These are phyloP conservation scores for button mushroom (Agaricus bisporus) DNA, from an alignment of 768 basidiomycete species.

Conservation along the genomic window DNA sequence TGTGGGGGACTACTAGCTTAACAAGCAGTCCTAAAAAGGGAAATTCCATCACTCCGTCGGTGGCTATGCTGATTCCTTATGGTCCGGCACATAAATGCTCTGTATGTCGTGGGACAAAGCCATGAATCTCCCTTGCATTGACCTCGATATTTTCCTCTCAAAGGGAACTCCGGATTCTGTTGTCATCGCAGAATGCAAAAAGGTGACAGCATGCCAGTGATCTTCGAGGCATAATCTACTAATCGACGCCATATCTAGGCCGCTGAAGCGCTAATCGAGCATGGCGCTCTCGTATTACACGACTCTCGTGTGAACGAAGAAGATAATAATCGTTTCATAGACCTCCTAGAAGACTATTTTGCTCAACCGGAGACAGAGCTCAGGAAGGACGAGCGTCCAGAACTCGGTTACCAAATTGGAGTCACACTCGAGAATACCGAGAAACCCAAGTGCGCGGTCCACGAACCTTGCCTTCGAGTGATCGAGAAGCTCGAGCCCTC, in stretches of 20 bases:
- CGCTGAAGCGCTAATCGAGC: slow-evolving; percentile 74
- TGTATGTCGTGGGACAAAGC: no score
- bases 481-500: slow-evolving; percentile 70
- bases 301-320: slow-evolving; percentile 81
- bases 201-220: slow-evolving; percentile 31
- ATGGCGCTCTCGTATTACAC: slow-evolving; percentile 81
- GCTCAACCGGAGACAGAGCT: slow-evolving; percentile 57
- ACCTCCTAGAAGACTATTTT: slow-evolving; percentile 94
- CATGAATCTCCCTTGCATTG: slow-evolving; percentile 64
- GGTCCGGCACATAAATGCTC: not conserved
- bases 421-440: slow-evolving; percentile 97
- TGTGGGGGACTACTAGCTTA: slow-evolving; percentile 12
- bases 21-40: slow-evolving; percentile 18
- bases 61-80: slow-evolving; percentile 14
- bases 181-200: slow-evolving; percentile 57
- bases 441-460: slow-evolving; percentile 79
- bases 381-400: slow-evolving; percentile 74
- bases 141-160: slow-evolving; percentile 68
- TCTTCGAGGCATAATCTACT: not conserved
- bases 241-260: slow-evolving; percentile 38
- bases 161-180: slow-evolving; percentile 33
- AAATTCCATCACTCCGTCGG: slow-evolving; percentile 19
- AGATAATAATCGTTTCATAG: slow-evolving; percentile 78
- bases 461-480: slow-evolving; percentile 76
- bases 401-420: slow-evolving; percentile 87